Base-by-base conservation (phyloP, 306 rosid genomes). In the Heteromeles arbutifolia region DNA sequence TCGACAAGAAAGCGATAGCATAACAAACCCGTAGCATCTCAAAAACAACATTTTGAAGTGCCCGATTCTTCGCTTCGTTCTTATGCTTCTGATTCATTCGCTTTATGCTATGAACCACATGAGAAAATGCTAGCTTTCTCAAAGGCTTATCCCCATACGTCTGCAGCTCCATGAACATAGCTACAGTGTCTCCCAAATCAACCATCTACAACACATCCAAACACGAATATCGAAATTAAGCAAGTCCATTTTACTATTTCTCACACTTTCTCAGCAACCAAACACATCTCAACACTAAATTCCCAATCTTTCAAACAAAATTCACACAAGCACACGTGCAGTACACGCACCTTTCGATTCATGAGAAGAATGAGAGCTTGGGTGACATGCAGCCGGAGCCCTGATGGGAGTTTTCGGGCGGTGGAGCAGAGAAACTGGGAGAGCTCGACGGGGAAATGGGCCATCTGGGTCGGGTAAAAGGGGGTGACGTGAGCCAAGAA, bases 101-200 rank as follows among this genome's bases (percentile, higher is more conserved):
- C 82, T 48, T 87, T 39, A 94, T 84, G 82, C 95, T 87, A 34
- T 90, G 92, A 85, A 94, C 73, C 56, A 92, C 88, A 25, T 88
- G 92, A 25, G 79, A 77, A 78, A 86, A 94, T 2, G 95, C 91
- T 84, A 94, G 44, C 66, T 86, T 80, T 67, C 80, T 87, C 65
- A 94, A 67, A 26, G 62, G 70, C 41, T 78, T 88, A 69, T 88
- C 97, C 6, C 87, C 96, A 24, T 88, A 79, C 31, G 86, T 86
- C 90, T 94, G 98, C 57, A 91, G 84, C 69, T 92, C 96, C 96
- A 91, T 81, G 81, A 94, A 92, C 91, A 94, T 82, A 0, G 81
- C 74, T 28, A 90, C 82, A 45, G 85, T 91, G 34, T 88, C 95
- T 59, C 81, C 86, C 69, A 88, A 67, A 75, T 81, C 89, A 28